phyloP scores from a whole-genome alignment of 192 early-diverging fungal genomes.

The Linnemannia elongata region DNA sequence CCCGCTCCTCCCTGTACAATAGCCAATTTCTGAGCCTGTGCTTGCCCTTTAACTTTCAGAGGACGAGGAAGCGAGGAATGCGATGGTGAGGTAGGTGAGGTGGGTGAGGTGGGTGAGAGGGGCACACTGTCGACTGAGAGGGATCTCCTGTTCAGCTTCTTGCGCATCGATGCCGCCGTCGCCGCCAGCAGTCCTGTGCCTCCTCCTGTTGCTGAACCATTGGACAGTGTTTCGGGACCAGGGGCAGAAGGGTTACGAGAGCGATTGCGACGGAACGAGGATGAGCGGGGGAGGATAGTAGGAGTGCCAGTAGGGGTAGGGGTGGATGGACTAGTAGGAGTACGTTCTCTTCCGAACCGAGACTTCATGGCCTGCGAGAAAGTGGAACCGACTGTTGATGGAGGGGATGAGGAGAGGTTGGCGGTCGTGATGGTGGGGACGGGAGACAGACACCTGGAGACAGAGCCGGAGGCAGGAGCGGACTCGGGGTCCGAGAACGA shows the following conservation, averaged over 20 bases:
- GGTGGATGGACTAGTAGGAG: neutral
- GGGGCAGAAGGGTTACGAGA: neutral
- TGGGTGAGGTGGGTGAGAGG: neutral
- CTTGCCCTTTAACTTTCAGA: neutral
- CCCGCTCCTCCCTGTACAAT: neutral
- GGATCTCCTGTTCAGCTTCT: neutral
- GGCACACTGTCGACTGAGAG: neutral
- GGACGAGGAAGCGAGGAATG: neutral
- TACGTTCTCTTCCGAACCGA: neutral
- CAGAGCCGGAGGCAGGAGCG: neutral
- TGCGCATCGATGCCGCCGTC: conserved; percentile 7
- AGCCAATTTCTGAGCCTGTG: conserved; percentile 1
- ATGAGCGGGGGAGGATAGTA: neutral
- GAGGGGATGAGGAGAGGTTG: neutral
- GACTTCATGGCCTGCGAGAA: conserved; percentile 19
- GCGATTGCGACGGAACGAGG: neutral
- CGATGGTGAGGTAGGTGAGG: too few relatives aligned
- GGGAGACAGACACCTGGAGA: neutral
- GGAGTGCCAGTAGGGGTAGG: neutral
- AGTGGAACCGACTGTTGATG: neutral
- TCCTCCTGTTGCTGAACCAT: neutral
- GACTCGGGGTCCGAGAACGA: neutral
- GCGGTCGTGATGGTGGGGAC: neutral
- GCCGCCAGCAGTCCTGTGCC: neutral
- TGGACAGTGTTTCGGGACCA: neutral